phyloP scores from a whole-genome alignment of 352 stramenopile species.

The Globisporangium nagaii region DNA sequence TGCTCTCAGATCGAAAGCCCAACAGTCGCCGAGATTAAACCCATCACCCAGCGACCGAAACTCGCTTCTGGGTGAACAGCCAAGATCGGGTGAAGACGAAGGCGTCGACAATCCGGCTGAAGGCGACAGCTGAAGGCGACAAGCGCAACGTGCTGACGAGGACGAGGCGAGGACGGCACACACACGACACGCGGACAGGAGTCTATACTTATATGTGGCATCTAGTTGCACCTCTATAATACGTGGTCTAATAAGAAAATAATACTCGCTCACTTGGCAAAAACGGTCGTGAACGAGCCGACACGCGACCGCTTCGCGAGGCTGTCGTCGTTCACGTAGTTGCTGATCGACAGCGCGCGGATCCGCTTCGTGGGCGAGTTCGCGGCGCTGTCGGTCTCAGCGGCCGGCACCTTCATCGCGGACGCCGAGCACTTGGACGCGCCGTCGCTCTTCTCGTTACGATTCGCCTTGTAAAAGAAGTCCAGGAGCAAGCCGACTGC shows the following conservation, averaged over 20 bases:
- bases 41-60: too few species aligned
- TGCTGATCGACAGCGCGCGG: conserved; percentile 63
- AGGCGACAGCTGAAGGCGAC: too few species aligned
- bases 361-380: conserved; percentile 76
- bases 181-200: not conserved
- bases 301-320: conserved; percentile 59
- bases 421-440: conserved; percentile 10
- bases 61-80: too few species aligned
- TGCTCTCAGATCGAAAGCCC: too few species aligned
- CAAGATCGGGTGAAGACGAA: too few species aligned
- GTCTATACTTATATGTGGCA: not conserved
- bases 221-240: conserved; percentile 1
- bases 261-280: conserved; percentile 9
- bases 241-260: conserved; percentile 7
- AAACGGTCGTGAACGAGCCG: conserved; percentile 40
- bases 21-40: too few species aligned
- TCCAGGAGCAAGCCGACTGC: conserved; percentile 67
- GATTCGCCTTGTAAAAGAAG: conserved; percentile 81
- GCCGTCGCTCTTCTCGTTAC: conserved; percentile 32
- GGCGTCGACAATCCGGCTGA: too few species aligned
- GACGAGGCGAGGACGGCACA: too few species aligned
- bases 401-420: not conserved
- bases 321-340: conserved; percentile 37
- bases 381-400: conserved; percentile 26
- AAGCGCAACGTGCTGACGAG: not conserved